phyloP scores from a whole-genome alignment of 73 alveolate species.

The Tetrahymena malaccensis region DNA sequence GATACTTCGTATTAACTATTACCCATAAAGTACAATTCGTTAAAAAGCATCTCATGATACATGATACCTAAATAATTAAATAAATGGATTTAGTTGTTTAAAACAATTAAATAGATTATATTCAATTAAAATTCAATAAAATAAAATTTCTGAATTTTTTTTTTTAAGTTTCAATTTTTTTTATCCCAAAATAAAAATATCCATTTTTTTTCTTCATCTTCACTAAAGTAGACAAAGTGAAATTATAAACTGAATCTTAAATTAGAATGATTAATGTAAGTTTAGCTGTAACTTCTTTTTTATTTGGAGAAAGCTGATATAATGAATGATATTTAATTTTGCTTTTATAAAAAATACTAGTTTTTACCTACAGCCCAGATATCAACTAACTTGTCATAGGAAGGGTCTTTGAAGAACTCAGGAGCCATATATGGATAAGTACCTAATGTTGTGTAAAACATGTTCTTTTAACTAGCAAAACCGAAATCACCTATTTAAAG shows the following conservation, averaged over 20 bases:
- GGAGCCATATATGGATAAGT: constrained; percentile 49
- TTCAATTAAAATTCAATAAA: no score
- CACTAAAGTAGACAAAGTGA: no score
- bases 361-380: constrained; percentile 15
- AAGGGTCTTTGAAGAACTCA: constrained; percentile 12
- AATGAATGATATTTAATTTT: no score
- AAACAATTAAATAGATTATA: no score
- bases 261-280: no score
- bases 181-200: no score
- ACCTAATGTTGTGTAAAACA: constrained; percentile 22
- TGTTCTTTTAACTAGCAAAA: constrained; percentile 25
- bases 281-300: no score
- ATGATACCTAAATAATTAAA: constrained; percentile 1
- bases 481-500: constrained; percentile 10
- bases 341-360: background rate
- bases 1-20: constrained; percentile 36
- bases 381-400: constrained; percentile 30
- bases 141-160: background rate
- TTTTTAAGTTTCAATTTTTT: background rate
- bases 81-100: background rate
- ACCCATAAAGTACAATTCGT: constrained; percentile 34
- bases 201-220: no score
- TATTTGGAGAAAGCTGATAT: background rate
- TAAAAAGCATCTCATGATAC: constrained; percentile 29
- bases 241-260: no score